Base-by-base conservation (phyloP, 805 yeast genomes). In the Ogataea pilisensis region DNA sequence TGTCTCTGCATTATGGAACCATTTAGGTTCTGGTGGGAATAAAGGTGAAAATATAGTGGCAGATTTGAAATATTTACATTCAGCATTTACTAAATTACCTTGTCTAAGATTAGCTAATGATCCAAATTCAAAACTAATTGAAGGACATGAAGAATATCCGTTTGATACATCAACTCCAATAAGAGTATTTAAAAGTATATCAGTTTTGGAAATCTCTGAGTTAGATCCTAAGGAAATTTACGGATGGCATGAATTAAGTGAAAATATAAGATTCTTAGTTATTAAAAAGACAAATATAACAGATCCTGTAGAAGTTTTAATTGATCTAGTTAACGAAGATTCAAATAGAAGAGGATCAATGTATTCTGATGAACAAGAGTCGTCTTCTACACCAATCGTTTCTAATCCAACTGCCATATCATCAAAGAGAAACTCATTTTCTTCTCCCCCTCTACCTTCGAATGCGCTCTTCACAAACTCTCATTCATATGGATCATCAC, bases 161-260 rank as follows among this genome's bases (percentile, higher is more conserved):
- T 80, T 82, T 55, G 87, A 81, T 52, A 78, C 85, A 3, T 72
- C 82, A 4, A 80, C 82, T 8, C 86, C 87, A 3, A 55, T 81
- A n/a, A 64, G 63, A 30, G 68, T 76, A 58, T 81, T 80, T 58
- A 79, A 78, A 45, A 81, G 78, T 53, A 60, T 80, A 35, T 76
- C 79, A 36, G 83, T 80, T 17, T 61, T 80, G 34, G 87, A 80
- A 53, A 58, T 81, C 3, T 65, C 68, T 21, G 83, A 78, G 42
- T 65, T 78, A 43, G 84, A 78, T 46, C 82, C 84, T 16, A 76
- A 78, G 45, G 83, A 79, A 45, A 66, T 81, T 8, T 79, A 67
- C 57, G 87, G 87, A 2, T 80, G 87, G 87, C 70, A 79, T 51
- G 51, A 60, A 13, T 53, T 80, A 26, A 67, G 82, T 45, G 80